Percentiles rank a stretch among this genome's conserved stretches.
Conservation (phyloP, 345 rosid species). For the Lagerstroemia speciosa region DNA sequence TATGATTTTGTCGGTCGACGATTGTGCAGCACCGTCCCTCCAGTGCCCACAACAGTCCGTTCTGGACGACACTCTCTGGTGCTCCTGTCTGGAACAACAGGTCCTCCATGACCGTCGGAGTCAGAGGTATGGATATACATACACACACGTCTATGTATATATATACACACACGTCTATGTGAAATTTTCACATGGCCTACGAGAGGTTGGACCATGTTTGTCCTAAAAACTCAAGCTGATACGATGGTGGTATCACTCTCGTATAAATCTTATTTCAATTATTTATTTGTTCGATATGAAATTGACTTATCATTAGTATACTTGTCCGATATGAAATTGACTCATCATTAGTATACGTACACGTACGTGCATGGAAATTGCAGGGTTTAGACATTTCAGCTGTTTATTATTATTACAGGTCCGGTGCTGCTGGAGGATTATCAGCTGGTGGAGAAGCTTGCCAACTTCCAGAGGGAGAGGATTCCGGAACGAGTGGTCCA, state of each 20-base stretch:
- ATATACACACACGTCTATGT: neutral
- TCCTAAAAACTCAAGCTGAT: too few relatives aligned
- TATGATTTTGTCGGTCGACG: neutral
- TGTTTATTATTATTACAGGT: constrained; percentile 30
- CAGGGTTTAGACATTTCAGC: neutral
- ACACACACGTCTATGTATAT: neutral
- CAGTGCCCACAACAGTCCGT: constrained; percentile 22
- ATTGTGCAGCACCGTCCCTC: constrained; percentile 31
- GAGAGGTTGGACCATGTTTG: neutral
- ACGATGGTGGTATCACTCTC: too few relatives aligned
- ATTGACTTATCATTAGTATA: too few relatives aligned
- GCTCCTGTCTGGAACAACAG: constrained; percentile 38
- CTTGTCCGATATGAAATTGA: too few relatives aligned
- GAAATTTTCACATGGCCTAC: neutral
- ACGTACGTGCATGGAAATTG: neutral
- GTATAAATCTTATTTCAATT: too few relatives aligned
- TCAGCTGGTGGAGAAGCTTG: constrained; percentile 77
- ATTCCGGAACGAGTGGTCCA: constrained; percentile 96
- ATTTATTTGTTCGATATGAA: too few relatives aligned
- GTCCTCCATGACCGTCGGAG: constrained; percentile 31
- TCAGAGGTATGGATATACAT: constrained; percentile 17
- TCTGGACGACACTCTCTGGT: constrained; percentile 31
- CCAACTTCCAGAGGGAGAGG: constrained; percentile 81
- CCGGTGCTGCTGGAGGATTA: constrained; percentile 91
- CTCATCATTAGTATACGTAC: too few relatives aligned